Conservation (phyloP, 345 rosid species). For the Arabidopsis arenosa region DNA sequence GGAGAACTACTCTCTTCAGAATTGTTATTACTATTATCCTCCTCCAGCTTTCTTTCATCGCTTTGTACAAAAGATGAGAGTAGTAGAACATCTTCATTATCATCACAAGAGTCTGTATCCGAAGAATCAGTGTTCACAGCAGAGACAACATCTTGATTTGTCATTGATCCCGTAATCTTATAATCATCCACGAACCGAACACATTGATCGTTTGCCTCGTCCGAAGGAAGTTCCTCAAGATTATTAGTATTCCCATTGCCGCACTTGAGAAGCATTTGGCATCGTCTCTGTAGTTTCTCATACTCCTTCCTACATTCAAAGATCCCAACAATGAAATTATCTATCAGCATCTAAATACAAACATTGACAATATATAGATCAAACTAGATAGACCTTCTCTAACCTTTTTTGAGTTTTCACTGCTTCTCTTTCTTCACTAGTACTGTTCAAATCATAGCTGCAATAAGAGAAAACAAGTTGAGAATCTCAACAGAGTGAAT, state of each 20-base stretch:
- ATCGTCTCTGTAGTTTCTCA: constrained; percentile 79
- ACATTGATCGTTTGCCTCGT: constrained; percentile 58
- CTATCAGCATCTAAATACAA: background rate
- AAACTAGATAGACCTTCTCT: background rate
- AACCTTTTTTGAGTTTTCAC: constrained; percentile 74
- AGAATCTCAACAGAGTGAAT: constrained; percentile 11
- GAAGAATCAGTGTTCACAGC: constrained; percentile 74
- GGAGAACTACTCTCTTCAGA: constrained; percentile 48
- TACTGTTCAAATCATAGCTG: constrained; percentile 87
- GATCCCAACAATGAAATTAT: constrained; percentile 17
- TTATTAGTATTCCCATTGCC: constrained; percentile 52
- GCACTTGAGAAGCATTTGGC: constrained; percentile 59
- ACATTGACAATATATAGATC: background rate
- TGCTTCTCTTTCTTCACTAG: constrained; percentile 78
- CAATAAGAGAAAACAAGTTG: constrained; percentile 9
- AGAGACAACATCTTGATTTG: constrained; percentile 62
- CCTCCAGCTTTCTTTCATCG: constrained; percentile 52
- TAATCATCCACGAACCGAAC: constrained; percentile 58
- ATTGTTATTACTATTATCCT: constrained; percentile 38
- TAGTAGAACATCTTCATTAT: constrained; percentile 62
- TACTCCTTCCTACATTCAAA: constrained; percentile 75
- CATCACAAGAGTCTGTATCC: constrained; percentile 86
- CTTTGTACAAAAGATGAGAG: constrained; percentile 58
- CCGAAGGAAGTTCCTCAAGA: constrained; percentile 69
- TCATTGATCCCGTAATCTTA: constrained; percentile 47